Evolutionary conservation across 495 filamentous ascomycete genomes (phyloP).

Genomic region (Penicillium turbatum): DNA sequence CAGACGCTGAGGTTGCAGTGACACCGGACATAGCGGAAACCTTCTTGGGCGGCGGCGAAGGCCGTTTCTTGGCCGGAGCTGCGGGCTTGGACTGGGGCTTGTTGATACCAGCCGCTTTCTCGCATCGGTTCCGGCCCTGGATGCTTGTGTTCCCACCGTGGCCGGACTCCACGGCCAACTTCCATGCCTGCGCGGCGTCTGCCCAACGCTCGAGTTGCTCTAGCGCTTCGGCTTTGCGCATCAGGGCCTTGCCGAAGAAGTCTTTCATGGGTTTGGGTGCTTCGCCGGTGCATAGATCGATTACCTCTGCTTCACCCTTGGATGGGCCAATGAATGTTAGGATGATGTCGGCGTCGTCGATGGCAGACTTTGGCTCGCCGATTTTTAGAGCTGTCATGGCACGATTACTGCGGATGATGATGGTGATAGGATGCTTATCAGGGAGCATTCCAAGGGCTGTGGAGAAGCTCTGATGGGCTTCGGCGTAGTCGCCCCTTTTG

Average conservation of each 20-base stretch:
- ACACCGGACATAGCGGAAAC: constrained; percentile 49
- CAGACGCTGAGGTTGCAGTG: constrained; percentile 22
- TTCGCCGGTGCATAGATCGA: constrained; percentile 61
- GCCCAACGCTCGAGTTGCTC: constrained; percentile 94
- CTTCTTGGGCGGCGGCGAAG: constrained; percentile 35
- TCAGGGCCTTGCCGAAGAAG: constrained; percentile 87
- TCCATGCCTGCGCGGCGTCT: constrained; percentile 78
- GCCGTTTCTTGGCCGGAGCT: constrained; percentile 35
- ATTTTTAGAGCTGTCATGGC: constrained; percentile 84
- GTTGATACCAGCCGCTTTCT: constrained; percentile 66
- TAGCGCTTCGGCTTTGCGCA: constrained; percentile 89
- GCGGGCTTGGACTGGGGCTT: constrained; percentile 42
- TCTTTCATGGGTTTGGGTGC: constrained; percentile 83
- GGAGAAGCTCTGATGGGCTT: constrained; percentile 78
- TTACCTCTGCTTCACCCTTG: constrained; percentile 72
- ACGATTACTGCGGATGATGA: constrained; percentile 86
- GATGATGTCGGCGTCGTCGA: constrained; percentile 76
- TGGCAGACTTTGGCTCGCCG: constrained; percentile 79
- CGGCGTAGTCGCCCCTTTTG: constrained; percentile 87
- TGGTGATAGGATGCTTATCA: constrained; percentile 73
- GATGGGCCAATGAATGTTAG: constrained; percentile 74
- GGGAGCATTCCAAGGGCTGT: constrained; percentile 71
- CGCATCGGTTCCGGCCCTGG: constrained; percentile 84
- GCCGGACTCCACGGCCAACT: constrained; percentile 73
- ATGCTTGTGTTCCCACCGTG: constrained; percentile 79